Evolutionary conservation across 2,329 filamentous ascomycete genomes (phyloP), one percentile per base, ranked within the genome.

Genomic region (Fusarium pseudoanthophilum): DNA sequence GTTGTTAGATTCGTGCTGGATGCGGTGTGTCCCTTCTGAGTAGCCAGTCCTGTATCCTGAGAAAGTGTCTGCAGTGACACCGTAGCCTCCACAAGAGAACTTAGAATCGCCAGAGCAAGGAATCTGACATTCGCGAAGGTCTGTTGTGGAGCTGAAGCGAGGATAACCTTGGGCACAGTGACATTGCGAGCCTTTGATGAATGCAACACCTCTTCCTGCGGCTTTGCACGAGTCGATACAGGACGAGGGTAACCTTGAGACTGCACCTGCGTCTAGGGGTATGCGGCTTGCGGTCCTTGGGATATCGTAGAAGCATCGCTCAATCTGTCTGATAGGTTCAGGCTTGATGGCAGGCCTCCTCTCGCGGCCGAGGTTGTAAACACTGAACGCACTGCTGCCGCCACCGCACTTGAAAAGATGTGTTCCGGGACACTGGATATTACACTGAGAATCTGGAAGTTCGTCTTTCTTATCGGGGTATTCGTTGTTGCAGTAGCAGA

Each of bases 81-180:
- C 21, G 1, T 14, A 26, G 4, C 69, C 57, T 40, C 64, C 69
- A 15, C 69, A 72, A 11, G 30, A 26, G 2, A 24, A 48, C 9
- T 13, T 5, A 1, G 24, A 0, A 14, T 46, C 34, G 20, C 43
- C 53, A 0, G 13, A 4, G 14, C 69, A 72, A 4, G 53, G 34
- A 2, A 46, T 18, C 14, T 46, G 7, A 14, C 69, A 72, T 20
- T 28, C 37, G 1, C 13, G 28, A 20, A 37, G n/a, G 4, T 20
- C 28, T 18, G 36, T 8, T 7, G 10, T 20, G 2, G 46, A 20
- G 16, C 9, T 7, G 0, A 3, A 1, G 1, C 42, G 39, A 32
- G 69, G 69, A 16, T 57, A 64, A 1, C 30, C 45, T 9, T 28
- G 28, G 16, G 69, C 58, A 24, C 69, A 72, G 43, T 30, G 58